Evolutionary conservation across 129 eudicot species (phyloP), one percentile per base, ranked within the genome.

Genomic region (Dittrichia graveolens): DNA sequence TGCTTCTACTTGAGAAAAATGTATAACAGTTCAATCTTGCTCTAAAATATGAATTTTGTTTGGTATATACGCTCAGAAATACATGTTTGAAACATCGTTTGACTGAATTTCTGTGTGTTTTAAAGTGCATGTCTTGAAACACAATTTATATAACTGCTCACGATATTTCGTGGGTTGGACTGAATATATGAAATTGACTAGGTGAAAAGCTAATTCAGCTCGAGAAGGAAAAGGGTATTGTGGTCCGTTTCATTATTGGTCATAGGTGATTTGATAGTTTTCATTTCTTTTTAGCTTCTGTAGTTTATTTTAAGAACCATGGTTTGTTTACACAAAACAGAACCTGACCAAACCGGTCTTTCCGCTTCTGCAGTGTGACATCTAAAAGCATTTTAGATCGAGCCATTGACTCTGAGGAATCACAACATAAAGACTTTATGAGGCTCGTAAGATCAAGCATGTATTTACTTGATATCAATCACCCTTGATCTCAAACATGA

Each of bases 331-430:
- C 44, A 40, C 16, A 61, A 13, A 57, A 14, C 49, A 48, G 40
- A 14, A 49, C 3, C 7, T 73, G 40, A 53, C 38, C 60, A 34
- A 31, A 74, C 31, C 46, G 8, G 8, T 40, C 18, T 74, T 74
- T 68, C 62, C 24, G 45, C 15, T 68, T 49, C 73, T 82, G 82
- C 75, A 88, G 95, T 67, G 84, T 82, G 67, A 83, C 91, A 13
- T 83, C 95, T 24, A 85, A 85, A 71, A 83, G 95, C 87, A 85
- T 88, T 69, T 80, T 88, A 52, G 95, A 88, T 60, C 82, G 87
- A 49, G 95, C 95, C 70, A 81, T 88, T 38, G 95, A 88, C 73
- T 75, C 86, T 3, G 95, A 88, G 63, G 83, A 83, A 5, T 62
- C 85, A 7, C 88, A 88, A 71, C 91, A 88, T 67, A 79, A 73